Evolutionary conservation across 2,329 filamentous ascomycete species (phyloP).

Genomic region (Metarhizium humberi): DNA sequence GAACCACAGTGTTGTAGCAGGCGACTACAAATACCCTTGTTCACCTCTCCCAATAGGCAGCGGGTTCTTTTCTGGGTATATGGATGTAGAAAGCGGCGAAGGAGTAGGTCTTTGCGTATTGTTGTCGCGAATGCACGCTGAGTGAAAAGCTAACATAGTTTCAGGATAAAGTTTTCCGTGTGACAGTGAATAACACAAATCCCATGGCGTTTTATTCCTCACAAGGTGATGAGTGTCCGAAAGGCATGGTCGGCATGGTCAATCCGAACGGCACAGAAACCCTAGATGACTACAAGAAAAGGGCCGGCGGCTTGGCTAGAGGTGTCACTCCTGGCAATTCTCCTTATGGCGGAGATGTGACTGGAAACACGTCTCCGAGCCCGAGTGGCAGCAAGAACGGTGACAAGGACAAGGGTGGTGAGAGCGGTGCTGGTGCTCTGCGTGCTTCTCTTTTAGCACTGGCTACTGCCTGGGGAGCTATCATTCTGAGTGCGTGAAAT

Average conservation of each 20-base stretch:
- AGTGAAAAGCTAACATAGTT: not conserved
- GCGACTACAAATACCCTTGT: conserved; percentile 26
- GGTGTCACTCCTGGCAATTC: conserved; percentile 17
- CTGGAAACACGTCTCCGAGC: conserved; percentile 5
- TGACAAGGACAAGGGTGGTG: not conserved
- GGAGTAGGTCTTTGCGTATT: conserved; percentile 13
- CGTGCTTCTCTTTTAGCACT: not conserved
- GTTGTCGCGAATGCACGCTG: too few species aligned
- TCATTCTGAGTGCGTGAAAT: not conserved
- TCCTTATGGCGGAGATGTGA: conserved; percentile 20
- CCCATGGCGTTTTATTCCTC: conserved; percentile 30
- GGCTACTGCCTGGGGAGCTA: not conserved
- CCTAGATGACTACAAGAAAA: conserved; percentile 21
- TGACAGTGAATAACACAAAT: conserved; percentile 22
- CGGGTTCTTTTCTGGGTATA: conserved; percentile 30
- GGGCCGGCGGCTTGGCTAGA: conserved; percentile 16
- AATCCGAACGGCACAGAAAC: conserved; percentile 21
- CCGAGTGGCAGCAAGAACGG: not conserved
- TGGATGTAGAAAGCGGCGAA: conserved; percentile 18
- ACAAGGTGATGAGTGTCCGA: conserved; percentile 25
- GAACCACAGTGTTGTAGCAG: conserved; percentile 29
- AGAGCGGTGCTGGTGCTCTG: not conserved
- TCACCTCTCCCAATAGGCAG: conserved; percentile 19
- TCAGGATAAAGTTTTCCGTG: conserved; percentile 25
- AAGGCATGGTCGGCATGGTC: conserved; percentile 31